Conservation (phyloP, 2,329 filamentous ascomycete species). For the Botrytis byssoidea region DNA sequence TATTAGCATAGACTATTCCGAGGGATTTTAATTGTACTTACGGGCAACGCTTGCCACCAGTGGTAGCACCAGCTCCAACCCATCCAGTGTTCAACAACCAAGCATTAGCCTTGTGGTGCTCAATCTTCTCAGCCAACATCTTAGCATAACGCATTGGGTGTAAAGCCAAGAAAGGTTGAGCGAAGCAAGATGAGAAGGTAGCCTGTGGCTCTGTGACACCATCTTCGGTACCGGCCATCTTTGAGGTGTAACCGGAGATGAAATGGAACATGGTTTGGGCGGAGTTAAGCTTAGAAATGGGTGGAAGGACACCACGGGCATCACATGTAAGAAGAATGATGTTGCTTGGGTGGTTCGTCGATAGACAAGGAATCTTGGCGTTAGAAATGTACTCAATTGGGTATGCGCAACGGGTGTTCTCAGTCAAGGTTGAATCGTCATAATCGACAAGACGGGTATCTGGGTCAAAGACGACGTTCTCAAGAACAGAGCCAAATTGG, state of each 20-base stretch:
- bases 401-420: slow-evolving; percentile 98
- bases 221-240: slow-evolving; percentile 99
- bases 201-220: slow-evolving; percentile 96
- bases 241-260: slow-evolving; percentile 99
- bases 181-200: slow-evolving; percentile 99
- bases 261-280: slow-evolving; percentile 99
- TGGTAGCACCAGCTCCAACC: slow-evolving; percentile 87
- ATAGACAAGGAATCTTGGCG: slow-evolving; percentile 96
- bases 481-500: slow-evolving; percentile 92
- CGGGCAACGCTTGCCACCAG: slow-evolving; percentile 93
- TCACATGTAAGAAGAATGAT: slow-evolving; percentile 98
- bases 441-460: slow-evolving; percentile 89
- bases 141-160: slow-evolving; percentile 99
- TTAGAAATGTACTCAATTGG: slow-evolving; percentile 99
- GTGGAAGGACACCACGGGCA: slow-evolving; percentile 92
- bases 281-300: slow-evolving; percentile 93
- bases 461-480: slow-evolving; percentile 98
- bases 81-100: slow-evolving; percentile 99
- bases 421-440: slow-evolving; percentile 89
- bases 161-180: slow-evolving; percentile 96
- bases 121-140: slow-evolving; percentile 98
- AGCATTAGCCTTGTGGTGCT: slow-evolving; percentile 89
- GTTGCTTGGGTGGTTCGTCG: slow-evolving; percentile 85
- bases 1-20: slow-evolving; percentile 22
- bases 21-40: slow-evolving; percentile 28